Conservation (phyloP, 495 filamentous ascomycete genomes). For the Hypoxylon intermedium region DNA sequence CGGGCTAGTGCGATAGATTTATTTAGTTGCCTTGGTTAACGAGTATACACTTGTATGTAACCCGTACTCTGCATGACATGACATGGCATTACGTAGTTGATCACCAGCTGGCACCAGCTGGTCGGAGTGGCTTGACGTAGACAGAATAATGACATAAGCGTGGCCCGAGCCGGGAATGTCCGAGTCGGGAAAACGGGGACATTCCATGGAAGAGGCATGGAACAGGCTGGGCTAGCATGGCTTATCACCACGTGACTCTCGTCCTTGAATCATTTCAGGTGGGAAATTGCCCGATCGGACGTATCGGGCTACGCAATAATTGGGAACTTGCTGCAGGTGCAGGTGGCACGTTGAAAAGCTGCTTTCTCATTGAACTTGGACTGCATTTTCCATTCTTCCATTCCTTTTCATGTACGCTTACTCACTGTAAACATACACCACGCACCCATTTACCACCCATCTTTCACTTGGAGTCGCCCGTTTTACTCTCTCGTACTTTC, state of each 20-base stretch:
- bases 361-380: constrained; percentile 4
- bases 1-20: constrained; percentile 19
- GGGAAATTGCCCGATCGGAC: constrained; percentile 16
- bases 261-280: not conserved
- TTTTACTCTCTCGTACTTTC: not conserved
- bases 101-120: not conserved
- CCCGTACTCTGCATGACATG: no score
- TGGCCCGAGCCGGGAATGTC: constrained; percentile 16
- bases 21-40: not conserved
- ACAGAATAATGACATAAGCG: not conserved
- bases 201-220: not conserved
- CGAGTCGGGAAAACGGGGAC: constrained; percentile 4
- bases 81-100: not conserved
- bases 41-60: no score
- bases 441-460: constrained; percentile 4
- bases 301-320: constrained; percentile 29
- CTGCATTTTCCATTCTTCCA: constrained; percentile 3
- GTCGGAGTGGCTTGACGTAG: not conserved
- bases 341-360: constrained; percentile 4
- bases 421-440: constrained; percentile 5
- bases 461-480: not conserved
- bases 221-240: not conserved
- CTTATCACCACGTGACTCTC: constrained; percentile 36
- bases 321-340: constrained; percentile 7
- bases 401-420: constrained; percentile 18